Evolutionary conservation across 1,139 yeast genomes (phyloP).

Genomic region (Groenewaldozyma auringiensis): DNA sequence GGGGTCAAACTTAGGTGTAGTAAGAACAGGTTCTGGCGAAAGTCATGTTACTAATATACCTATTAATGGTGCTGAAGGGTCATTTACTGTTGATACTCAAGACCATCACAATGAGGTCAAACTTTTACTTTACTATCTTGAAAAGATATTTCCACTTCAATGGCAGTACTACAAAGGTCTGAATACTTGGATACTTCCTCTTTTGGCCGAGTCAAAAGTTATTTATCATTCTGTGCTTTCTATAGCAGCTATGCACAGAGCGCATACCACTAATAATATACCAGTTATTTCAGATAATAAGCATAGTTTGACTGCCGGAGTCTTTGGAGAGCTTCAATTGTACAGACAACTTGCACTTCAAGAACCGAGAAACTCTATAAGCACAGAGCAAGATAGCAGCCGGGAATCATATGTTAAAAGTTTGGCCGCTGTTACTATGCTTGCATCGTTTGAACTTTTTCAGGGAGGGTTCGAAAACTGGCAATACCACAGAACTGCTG

Average conservation of each 20-base stretch:
- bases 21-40: no score
- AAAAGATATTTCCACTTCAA: constrained; percentile 13
- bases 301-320: not conserved
- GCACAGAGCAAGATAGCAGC: constrained; percentile 3
- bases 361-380: constrained; percentile 12
- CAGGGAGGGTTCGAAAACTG: constrained; percentile 14
- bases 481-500: constrained; percentile 12
- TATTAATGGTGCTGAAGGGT: not conserved
- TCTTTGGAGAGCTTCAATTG: constrained; percentile 9
- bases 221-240: constrained; percentile 12
- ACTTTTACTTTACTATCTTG: constrained; percentile 11
- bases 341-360: constrained; percentile 12
- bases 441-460: constrained; percentile 13
- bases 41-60: no score
- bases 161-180: constrained; percentile 14
- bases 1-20: no score
- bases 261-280: not conserved
- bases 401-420: constrained; percentile 5
- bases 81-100: not conserved
- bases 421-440: constrained; percentile 12
- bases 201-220: constrained; percentile 11
- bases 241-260: constrained; percentile 12
- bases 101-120: constrained; percentile 11
- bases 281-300: constrained; percentile 4
- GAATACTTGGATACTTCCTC: constrained; percentile 10